A percentile compares a stretch with the other conserved stretches of the same genome.
Evolutionary conservation across 495 filamentous ascomycete genomes (phyloP).

Genomic region (Aspergillus taichungensis): DNA sequence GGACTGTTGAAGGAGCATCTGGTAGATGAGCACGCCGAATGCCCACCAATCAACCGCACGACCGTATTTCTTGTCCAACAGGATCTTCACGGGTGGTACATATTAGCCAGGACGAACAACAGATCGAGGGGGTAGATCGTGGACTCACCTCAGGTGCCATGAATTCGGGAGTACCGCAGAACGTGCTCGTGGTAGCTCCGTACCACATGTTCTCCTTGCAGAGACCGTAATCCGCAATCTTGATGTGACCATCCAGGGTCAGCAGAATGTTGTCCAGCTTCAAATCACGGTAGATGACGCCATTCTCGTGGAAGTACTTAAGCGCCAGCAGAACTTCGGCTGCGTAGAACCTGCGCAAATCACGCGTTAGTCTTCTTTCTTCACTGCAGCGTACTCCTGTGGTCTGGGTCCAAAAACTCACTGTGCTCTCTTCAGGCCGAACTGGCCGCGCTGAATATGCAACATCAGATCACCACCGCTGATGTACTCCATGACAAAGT

Average conservation of each 20-base stretch:
- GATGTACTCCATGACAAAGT: slow-evolving; percentile 99
- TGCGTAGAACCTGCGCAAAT: slow-evolving; percentile 77
- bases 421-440: slow-evolving; percentile 93
- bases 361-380: background rate
- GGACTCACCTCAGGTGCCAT: slow-evolving; percentile 87
- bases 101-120: background rate
- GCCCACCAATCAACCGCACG: slow-evolving; percentile 99
- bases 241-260: slow-evolving; percentile 94
- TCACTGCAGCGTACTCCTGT: background rate
- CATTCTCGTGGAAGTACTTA: slow-evolving; percentile 99
- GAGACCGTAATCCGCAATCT: slow-evolving; percentile 96
- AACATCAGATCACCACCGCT: slow-evolving; percentile 98
- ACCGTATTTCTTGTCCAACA: slow-evolving; percentile 97
- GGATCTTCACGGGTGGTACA: slow-evolving; percentile 53
- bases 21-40: slow-evolving; percentile 98
- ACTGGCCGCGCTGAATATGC: slow-evolving; percentile 95
- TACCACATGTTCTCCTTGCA: slow-evolving; percentile 99
- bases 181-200: slow-evolving; percentile 90
- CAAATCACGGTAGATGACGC: slow-evolving; percentile 97
- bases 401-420: slow-evolving; percentile 37
- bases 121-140: background rate
- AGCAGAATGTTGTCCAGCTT: slow-evolving; percentile 99
- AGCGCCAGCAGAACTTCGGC: slow-evolving; percentile 94
- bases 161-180: slow-evolving; percentile 98
- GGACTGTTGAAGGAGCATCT: slow-evolving; percentile 98